Percentiles rank a stretch among this genome's conserved stretches.
phyloP scores from a whole-genome alignment of 2,329 filamentous ascomycete genomes.

The Raffaelea ambrosiae region DNA sequence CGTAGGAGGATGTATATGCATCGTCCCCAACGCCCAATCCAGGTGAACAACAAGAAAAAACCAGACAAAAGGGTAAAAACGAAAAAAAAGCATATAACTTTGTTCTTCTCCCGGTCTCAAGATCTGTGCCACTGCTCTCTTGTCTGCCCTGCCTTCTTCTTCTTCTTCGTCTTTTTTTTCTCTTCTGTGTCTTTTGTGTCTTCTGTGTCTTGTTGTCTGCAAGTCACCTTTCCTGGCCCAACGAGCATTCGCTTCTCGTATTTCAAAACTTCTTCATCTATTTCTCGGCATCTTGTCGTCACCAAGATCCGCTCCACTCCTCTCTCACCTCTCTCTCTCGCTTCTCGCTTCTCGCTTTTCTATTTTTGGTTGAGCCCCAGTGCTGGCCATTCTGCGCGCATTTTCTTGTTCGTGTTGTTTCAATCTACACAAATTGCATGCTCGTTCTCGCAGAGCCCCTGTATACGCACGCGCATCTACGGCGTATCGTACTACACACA shows the following conservation, averaged over 20 bases:
- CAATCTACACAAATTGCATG: not conserved
- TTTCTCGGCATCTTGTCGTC: too few species aligned
- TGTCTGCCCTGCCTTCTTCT: not conserved
- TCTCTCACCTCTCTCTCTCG: too few species aligned
- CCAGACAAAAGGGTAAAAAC: not conserved
- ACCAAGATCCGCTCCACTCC: too few species aligned
- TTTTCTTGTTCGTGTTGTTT: not conserved
- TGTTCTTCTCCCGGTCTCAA: not conserved
- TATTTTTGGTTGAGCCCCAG: not conserved
- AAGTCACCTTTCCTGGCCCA: too few species aligned
- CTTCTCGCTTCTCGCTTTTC: not conserved
- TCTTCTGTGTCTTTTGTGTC: not conserved
- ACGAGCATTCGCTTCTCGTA: too few species aligned
- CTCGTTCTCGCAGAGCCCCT: not conserved
- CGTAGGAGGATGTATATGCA: too few species aligned
- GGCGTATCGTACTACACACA: too few species aligned
- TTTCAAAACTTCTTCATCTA: too few species aligned
- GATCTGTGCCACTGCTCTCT: not conserved
- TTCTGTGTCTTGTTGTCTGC: too few species aligned
- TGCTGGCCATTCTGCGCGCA: not conserved
- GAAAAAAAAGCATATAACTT: constrained; percentile 5
- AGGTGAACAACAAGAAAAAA: too few species aligned
- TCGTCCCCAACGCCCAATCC: too few species aligned
- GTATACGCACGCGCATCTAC: too few species aligned
- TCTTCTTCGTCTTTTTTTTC: not conserved